Percentiles rank a stretch among this genome's conserved stretches.
Evolutionary conservation across 306 rosid genomes (phyloP).

Genomic region (Cucurbita pepo): DNA sequence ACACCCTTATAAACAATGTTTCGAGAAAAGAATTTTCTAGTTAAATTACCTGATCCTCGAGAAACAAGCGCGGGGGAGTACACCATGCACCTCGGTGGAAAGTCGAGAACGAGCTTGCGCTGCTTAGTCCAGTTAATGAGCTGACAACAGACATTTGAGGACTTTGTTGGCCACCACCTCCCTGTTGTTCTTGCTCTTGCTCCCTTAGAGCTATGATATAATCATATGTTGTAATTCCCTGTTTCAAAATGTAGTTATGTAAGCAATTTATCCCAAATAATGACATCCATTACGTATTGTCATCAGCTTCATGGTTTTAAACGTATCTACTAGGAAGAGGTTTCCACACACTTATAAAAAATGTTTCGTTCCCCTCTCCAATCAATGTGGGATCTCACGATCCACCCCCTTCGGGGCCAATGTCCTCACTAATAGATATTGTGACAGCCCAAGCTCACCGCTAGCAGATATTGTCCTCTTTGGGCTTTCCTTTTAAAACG

Average conservation of each 20-base stretch:
- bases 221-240: constrained; percentile 97
- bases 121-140: constrained; percentile 90
- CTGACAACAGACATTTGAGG: constrained; percentile 96
- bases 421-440: too few species aligned
- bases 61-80: constrained; percentile 85
- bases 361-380: too few species aligned
- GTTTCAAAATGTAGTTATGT: neutral
- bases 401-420: too few species aligned
- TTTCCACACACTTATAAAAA: too few species aligned
- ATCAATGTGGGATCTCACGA: too few species aligned
- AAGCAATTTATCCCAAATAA: neutral
- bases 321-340: too few species aligned
- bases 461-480: too few species aligned
- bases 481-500: too few species aligned
- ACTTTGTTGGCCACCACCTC: constrained; percentile 84
- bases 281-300: too few species aligned
- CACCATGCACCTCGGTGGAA: constrained; percentile 95
- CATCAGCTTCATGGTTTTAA: too few species aligned
- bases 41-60: constrained; percentile 79
- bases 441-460: too few species aligned
- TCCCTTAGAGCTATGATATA: constrained; percentile 96
- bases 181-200: constrained; percentile 87
- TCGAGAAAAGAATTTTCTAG: neutral
- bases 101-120: constrained; percentile 83
- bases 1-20: too few species aligned